These are phyloP conservation scores for Meyerozyma smithsonii DNA, from an alignment of 1,139 yeast species.

Conservation along the genomic window DNA sequence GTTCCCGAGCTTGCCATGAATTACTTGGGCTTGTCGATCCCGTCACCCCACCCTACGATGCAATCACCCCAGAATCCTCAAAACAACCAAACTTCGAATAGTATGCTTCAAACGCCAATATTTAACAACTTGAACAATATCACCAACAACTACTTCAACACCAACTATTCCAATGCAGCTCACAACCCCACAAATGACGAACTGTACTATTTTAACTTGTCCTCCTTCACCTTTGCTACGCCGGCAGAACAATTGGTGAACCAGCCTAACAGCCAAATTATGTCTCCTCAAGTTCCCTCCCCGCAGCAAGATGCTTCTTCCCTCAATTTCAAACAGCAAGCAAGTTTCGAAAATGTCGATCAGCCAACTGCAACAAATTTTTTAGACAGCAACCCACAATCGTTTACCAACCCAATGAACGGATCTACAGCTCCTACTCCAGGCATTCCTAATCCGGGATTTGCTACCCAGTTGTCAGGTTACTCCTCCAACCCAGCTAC, in stretches of 20 bases:
- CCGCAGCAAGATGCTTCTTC: neutral
- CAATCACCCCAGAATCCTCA: neutral
- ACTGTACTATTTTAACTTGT: conserved; percentile 31
- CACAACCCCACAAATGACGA: conserved; percentile 15
- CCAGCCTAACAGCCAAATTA: neutral
- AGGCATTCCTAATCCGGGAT: conserved; percentile 15
- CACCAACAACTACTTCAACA: conserved; percentile 31
- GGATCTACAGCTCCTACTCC: neutral
- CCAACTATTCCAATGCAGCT: conserved; percentile 17
- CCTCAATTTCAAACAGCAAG: neutral
- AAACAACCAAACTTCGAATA: neutral
- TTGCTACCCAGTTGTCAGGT: conserved; percentile 24
- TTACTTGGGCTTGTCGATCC: neutral
- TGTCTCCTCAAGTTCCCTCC: neutral
- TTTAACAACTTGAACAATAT: conserved; percentile 28
- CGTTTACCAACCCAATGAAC: neutral
- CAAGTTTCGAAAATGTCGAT: neutral
- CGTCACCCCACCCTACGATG: neutral
- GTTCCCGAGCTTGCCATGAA: neutral
- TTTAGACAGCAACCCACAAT: conserved; percentile 6
- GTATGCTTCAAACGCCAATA: conserved; percentile 27
- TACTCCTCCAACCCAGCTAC: conserved; percentile 36
- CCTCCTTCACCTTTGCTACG: conserved; percentile 29
- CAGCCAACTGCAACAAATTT: neutral
- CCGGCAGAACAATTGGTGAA: conserved; percentile 7